A percentile compares a stretch with the other conserved stretches of the same genome.
Conservation (phyloP, 148 eudicot species). For the Rhododendron henanense region DNA sequence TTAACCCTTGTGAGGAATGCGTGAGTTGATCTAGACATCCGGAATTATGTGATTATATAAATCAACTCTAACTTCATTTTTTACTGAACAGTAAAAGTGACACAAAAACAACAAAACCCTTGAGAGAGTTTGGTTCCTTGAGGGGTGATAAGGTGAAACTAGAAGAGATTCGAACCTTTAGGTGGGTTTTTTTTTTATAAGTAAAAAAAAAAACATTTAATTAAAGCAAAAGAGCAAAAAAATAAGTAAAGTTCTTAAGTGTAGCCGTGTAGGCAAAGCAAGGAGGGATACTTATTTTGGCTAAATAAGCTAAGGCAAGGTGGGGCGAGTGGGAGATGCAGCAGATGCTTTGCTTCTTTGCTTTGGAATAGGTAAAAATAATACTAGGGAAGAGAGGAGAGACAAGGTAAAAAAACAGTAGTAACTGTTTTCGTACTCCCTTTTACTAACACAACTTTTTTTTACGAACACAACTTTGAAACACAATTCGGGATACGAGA, state of each 20-base stretch:
- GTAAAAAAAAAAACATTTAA: neutral
- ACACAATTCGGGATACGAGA: neutral
- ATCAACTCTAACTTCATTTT: neutral
- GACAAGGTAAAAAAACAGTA: neutral
- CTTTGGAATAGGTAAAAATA: neutral
- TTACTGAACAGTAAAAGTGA: neutral
- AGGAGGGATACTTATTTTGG: slow-evolving; percentile 52
- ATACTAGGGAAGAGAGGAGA: neutral
- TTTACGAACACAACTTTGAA: too few species aligned
- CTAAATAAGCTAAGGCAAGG: neutral
- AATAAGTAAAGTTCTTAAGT: slow-evolving; percentile 44
- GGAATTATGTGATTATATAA: neutral
- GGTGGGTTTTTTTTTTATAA: neutral
- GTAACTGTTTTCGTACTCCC: neutral
- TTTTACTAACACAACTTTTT: too few species aligned
- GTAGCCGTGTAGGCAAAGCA: slow-evolving; percentile 57
- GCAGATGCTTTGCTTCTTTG: slow-evolving; percentile 23
- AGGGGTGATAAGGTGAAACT: slow-evolving; percentile 6
- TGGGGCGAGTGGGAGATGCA: neutral
- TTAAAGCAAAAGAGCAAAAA: neutral
- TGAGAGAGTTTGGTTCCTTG: slow-evolving; percentile 16
- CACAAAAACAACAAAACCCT: slow-evolving; percentile 17
- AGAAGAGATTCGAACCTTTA: slow-evolving; percentile 39
- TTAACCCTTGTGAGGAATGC: neutral
- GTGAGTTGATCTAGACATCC: neutral